Conservation (phyloP, 2,329 filamentous ascomycete species). For the Sphaerulina vaccinii region DNA sequence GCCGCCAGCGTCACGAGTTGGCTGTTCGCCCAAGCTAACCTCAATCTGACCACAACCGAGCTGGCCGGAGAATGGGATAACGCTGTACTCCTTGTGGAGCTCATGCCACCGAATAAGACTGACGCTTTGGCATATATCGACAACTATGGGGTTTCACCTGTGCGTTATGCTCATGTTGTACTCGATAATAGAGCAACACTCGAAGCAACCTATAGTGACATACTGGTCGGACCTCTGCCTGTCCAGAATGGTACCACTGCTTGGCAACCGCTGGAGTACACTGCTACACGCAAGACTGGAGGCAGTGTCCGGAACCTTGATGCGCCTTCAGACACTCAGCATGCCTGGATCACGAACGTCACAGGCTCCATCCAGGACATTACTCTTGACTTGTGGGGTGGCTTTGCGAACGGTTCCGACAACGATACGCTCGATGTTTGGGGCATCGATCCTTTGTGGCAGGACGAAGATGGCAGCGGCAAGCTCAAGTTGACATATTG, state of each 20-base stretch:
- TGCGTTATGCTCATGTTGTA: conserved; percentile 47
- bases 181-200: conserved; percentile 43
- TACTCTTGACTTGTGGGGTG: conserved; percentile 47
- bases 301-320: conserved; percentile 46
- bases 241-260: conserved; percentile 42
- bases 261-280: conserved; percentile 45
- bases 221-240: conserved; percentile 52
- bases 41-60: conserved; percentile 40
- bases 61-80: conserved; percentile 32
- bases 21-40: conserved; percentile 42
- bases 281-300: conserved; percentile 42
- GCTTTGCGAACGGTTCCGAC: conserved; percentile 40
- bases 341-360: conserved; percentile 40
- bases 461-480: conserved; percentile 42
- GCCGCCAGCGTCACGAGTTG: conserved; percentile 42
- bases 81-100: conserved; percentile 35
- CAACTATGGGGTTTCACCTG: conserved; percentile 38
- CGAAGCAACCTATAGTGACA: conserved; percentile 42
- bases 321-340: conserved; percentile 37
- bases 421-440: conserved; percentile 44
- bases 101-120: conserved; percentile 50
- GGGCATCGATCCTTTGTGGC: conserved; percentile 46
- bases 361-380: conserved; percentile 38
- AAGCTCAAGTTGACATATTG: conserved; percentile 44
- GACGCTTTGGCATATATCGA: conserved; percentile 50